Evolutionary conservation across 371 early-diverging fungal genomes (phyloP).

Genomic region (Conidiobolus incongruus): DNA sequence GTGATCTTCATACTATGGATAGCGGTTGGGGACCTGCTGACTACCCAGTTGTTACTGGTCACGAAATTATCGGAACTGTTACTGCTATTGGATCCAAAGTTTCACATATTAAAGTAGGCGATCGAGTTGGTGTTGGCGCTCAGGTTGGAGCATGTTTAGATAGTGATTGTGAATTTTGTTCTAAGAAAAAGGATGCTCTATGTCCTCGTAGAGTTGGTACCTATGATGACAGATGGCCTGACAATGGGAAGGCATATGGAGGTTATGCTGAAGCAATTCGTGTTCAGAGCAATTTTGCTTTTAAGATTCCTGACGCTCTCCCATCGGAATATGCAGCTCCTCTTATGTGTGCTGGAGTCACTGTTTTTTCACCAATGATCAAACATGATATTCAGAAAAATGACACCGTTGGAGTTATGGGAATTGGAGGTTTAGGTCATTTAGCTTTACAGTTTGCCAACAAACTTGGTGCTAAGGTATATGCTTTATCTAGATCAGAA

Average conservation of each 20-base stretch:
- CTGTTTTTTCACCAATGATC: slow-evolving; percentile 33
- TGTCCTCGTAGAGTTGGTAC: no score
- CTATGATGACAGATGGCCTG: neutral
- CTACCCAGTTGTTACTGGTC: slow-evolving; percentile 15
- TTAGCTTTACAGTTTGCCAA: slow-evolving; percentile 41
- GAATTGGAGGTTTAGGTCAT: slow-evolving; percentile 51
- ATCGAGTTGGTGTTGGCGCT: slow-evolving; percentile 51
- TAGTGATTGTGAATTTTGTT: slow-evolving; percentile 29
- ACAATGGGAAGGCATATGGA: slow-evolving; percentile 13
- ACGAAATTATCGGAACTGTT: no score
- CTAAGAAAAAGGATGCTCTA: slow-evolving; percentile 43
- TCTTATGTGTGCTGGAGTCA: slow-evolving; percentile 47
- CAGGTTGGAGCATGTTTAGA: slow-evolving; percentile 21
- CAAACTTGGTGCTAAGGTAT: slow-evolving; percentile 35
- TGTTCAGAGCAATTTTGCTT: slow-evolving; percentile 18
- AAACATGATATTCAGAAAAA: slow-evolving; percentile 23
- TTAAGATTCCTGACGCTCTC: slow-evolving; percentile 25
- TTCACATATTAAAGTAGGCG: slow-evolving; percentile 29
- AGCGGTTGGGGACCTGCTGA: slow-evolving; percentile 24
- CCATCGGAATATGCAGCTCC: slow-evolving; percentile 13
- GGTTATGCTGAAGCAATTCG: slow-evolving; percentile 17
- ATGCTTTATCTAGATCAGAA: no score
- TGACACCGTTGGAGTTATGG: slow-evolving; percentile 34
- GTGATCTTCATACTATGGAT: slow-evolving; percentile 34
- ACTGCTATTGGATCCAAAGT: slow-evolving; percentile 26